A percentile compares a stretch with the other conserved stretches of the same genome.
Conservation (phyloP, 2,329 filamentous ascomycete genomes). For the Fusarium abutilonis region DNA sequence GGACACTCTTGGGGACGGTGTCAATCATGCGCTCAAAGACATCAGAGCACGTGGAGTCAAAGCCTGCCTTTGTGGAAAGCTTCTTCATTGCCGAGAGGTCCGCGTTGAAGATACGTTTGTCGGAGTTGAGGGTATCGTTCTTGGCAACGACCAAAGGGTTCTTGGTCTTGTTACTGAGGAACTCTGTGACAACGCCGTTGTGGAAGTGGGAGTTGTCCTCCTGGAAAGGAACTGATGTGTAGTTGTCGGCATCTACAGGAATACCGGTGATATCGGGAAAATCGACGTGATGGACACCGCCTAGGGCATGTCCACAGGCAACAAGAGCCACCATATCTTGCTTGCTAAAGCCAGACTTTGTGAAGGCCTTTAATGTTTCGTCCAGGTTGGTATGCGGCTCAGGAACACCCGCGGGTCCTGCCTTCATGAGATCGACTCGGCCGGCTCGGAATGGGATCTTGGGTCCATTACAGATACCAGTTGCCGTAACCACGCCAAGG, state of each 20-base stretch:
- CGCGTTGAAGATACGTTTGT: slow-evolving; percentile 55
- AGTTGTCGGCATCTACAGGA: slow-evolving; percentile 14
- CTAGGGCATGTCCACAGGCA: slow-evolving; percentile 51
- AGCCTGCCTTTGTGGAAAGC: slow-evolving; percentile 47
- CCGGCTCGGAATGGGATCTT: slow-evolving; percentile 47
- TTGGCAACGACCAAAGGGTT: slow-evolving; percentile 55
- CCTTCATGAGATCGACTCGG: slow-evolving; percentile 46
- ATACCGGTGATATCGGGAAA: slow-evolving; percentile 52
- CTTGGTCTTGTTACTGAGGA: slow-evolving; percentile 53
- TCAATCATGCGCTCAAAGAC: slow-evolving; percentile 51
- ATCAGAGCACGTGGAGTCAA: slow-evolving; percentile 48
- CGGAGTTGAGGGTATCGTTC: slow-evolving; percentile 54
- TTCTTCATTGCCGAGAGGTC: slow-evolving; percentile 58
- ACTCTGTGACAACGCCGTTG: slow-evolving; percentile 56
- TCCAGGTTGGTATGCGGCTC: slow-evolving; percentile 45
- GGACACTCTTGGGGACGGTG: slow-evolving; percentile 47
- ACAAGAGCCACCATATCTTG: slow-evolving; percentile 52
- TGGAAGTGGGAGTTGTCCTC: slow-evolving; percentile 55
- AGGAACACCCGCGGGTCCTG: slow-evolving; percentile 48
- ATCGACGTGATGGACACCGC: slow-evolving; percentile 57
- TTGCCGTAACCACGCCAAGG: slow-evolving; percentile 45
- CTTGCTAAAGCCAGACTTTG: slow-evolving; percentile 47
- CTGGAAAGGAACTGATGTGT: slow-evolving; percentile 50
- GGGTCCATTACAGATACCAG: slow-evolving; percentile 54
- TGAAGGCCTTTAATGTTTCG: slow-evolving; percentile 43